These are phyloP conservation scores for Pseudocercospora fijiensis DNA, from an alignment of 2,329 filamentous ascomycete genomes.

Conservation along the genomic window DNA sequence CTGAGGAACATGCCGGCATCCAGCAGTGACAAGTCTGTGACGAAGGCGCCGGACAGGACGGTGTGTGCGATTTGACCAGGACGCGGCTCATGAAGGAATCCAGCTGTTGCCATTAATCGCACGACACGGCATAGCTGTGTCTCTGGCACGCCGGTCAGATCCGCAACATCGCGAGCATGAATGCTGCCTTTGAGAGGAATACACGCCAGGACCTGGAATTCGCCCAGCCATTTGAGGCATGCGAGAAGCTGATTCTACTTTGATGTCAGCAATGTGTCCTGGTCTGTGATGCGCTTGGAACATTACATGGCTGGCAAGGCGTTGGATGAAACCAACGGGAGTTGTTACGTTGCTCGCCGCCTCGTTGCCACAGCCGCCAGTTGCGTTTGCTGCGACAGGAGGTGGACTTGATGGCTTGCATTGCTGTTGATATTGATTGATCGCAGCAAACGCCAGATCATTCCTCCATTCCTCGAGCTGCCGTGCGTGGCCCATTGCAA, in stretches of 20 bases:
- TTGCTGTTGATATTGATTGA: not conserved
- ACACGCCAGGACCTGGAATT: conserved; percentile 48
- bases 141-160: conserved; percentile 44
- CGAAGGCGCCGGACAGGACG: not conserved
- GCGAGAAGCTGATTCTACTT: conserved; percentile 36
- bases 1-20: conserved; percentile 6
- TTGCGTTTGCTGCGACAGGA: not conserved
- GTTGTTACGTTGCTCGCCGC: not conserved
- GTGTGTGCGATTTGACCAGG: conserved; percentile 6
- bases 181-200: conserved; percentile 45
- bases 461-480: conserved; percentile 2
- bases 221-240: conserved; percentile 47
- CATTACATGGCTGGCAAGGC: not conserved
- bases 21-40: conserved; percentile 1
- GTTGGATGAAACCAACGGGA: not conserved
- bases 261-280: not conserved
- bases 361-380: not conserved
- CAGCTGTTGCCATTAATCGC: conserved; percentile 2
- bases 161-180: conserved; percentile 44
- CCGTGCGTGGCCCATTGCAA: conserved; percentile 6
- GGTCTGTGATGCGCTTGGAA: not conserved
- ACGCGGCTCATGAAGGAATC: not conserved
- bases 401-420: not conserved
- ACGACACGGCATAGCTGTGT: conserved; percentile 6
- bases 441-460: conserved; percentile 2